Evolutionary conservation across 257 asterid species (phyloP), one percentile per base, ranked within the genome.

Genomic region (Solanum chiquidenum): DNA sequence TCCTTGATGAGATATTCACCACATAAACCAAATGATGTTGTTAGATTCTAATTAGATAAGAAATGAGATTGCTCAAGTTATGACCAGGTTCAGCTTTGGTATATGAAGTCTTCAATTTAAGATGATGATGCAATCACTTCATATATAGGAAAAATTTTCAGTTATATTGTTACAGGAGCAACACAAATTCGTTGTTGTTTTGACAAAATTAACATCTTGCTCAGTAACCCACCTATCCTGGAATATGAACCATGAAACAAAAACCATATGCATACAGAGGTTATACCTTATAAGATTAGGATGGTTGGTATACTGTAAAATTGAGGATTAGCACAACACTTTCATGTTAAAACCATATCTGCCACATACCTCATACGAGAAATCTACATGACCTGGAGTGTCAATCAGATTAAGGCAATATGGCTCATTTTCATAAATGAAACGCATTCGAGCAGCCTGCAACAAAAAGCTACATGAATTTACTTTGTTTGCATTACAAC

Each of bases 361-460:
- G 84, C 88, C 84, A 88, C 89, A 87, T 94, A 96, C 99, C 99
- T 97, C 99, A 89, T 97, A 97, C n/a, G 99, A 97, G 94, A 97
- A 97, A 92, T 97, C 99, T 83, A 97, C 99, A 86, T 97, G 99
- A 62, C 99, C 99, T 10, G 99, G 99, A 84, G 99, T 97, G 86
- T 97, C 99, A 79, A 97, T 97, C 79, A 97, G 99, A 90, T 97
- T 97, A 90, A 97, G 94, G 92, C 99, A 96, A 90, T 95, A 94
- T 83, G 99, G 94, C 91, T 94, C 95, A 85, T 88, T 88, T 85
- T 93, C 92, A 89, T 91, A 88, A 86, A 93, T 58, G 91, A 87
- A 96, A 86, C 99, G 99, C 99, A 97, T 97, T 88, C 99, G 91
- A 71, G 99, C 98, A 90, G 99, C 99, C 99, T 97, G 90, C 88